Evolutionary conservation across 2,329 filamentous ascomycete genomes (phyloP), one percentile per base, ranked within the genome.

Genomic region (Moelleriella libera): DNA sequence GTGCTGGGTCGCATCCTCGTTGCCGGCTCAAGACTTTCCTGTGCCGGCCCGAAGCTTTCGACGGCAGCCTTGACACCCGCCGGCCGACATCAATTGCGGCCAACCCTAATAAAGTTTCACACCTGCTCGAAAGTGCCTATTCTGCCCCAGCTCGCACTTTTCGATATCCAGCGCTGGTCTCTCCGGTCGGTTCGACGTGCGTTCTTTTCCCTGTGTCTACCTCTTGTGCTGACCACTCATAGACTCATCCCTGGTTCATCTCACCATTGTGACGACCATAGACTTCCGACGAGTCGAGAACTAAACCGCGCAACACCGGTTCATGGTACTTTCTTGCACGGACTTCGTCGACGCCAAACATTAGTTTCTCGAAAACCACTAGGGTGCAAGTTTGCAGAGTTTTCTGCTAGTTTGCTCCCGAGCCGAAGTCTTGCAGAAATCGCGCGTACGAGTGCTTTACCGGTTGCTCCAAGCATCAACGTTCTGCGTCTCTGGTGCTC

Each of bases 401-500:
- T n/a, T n/a, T n/a, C n/a, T n/a, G n/a, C n/a, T n/a, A n/a, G n/a
- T n/a, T n/a, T n/a, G n/a, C n/a, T n/a, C n/a, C n/a, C n/a, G n/a
- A 11, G 32, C 32, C 32, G 11, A 37, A 11, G 32, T 11, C 7
- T 37, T 37, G 32, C 32, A 11, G 11, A 37, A 37, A 11, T 37
- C 32, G 40, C 40, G 6, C 8, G 40, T 41, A 6, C 9, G 14
- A 41, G 28, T 10, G 41, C 5, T 28, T 28, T 5, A 6, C 40
- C 9, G 6, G 9, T 41, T 41, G 9, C 6, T 9, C 40, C 40
- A n/a, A n/a, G n/a, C n/a, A n/a, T 37, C 32, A 37, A 37, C 54
- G 52, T 49, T 47, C 53, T 54, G 51, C 50, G 47, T 43, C 41
- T 28, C 43, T 39, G 42, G 28, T 41, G 32, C 43, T 41, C n/a